Percentiles rank a stretch among this genome's conserved stretches.
Evolutionary conservation across 1,139 yeast species (phyloP).

Genomic region (Suhomyces terraborum): DNA sequence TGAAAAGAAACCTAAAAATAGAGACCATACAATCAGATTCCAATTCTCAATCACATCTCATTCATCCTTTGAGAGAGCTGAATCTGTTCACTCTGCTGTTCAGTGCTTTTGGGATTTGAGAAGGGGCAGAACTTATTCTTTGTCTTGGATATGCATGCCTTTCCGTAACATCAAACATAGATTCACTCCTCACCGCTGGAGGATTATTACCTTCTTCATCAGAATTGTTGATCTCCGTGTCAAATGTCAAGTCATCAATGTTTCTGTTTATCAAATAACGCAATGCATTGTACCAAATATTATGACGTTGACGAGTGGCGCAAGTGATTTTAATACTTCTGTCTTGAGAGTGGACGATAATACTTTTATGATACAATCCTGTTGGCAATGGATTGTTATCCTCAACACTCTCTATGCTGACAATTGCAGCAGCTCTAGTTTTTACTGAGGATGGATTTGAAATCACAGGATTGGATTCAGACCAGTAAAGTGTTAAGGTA

Average conservation of each 20-base stretch:
- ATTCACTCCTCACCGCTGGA: constrained; percentile 10
- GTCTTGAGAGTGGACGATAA: constrained; percentile 70
- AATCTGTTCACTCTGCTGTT: constrained; percentile 28
- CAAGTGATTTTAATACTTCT: constrained; percentile 80
- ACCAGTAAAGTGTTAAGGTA: constrained; percentile 89
- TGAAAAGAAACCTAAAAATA: neutral
- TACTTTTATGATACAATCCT: constrained; percentile 84
- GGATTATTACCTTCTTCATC: constrained; percentile 12
- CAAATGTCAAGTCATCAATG: constrained; percentile 59
- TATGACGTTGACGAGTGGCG: constrained; percentile 84
- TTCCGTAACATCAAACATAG: constrained; percentile 27
- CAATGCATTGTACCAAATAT: constrained; percentile 87
- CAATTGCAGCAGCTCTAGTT: constrained; percentile 80
- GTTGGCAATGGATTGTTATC: constrained; percentile 90
- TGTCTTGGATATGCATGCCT: constrained; percentile 37
- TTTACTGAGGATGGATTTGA: constrained; percentile 65
- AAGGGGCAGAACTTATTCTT: constrained; percentile 29
- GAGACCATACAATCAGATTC: neutral
- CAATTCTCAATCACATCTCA: neutral
- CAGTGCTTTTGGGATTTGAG: constrained; percentile 17
- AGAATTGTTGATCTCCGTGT: constrained; percentile 21
- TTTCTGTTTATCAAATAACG: constrained; percentile 73
- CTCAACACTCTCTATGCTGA: constrained; percentile 74
- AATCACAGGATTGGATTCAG: constrained; percentile 75
- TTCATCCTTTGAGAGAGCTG: constrained; percentile 23